Evolutionary conservation across 2,329 filamentous ascomycete species (phyloP).

Genomic region (Huntiella bhutanensis): DNA sequence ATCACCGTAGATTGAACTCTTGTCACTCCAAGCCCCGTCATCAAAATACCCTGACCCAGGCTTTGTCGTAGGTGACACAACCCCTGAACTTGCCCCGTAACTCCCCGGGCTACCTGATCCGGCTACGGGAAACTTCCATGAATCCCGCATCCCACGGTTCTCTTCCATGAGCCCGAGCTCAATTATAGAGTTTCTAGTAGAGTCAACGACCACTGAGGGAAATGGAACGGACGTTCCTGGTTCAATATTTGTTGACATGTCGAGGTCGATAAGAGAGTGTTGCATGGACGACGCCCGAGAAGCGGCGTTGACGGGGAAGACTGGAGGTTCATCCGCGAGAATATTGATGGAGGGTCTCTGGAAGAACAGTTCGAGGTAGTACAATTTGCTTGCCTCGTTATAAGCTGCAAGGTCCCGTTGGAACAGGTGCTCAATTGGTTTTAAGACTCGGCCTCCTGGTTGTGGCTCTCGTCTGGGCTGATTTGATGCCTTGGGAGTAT

Average conservation of each 20-base stretch:
- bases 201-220: not conserved
- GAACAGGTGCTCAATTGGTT: constrained; percentile 44
- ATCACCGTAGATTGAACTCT: too few species aligned
- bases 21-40: too few species aligned
- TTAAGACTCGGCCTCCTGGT: constrained; percentile 23
- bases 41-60: too few species aligned
- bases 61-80: too few species aligned
- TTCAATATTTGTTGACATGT: constrained; percentile 31
- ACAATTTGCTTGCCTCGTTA: constrained; percentile 41
- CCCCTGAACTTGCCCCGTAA: too few species aligned
- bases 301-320: constrained; percentile 23
- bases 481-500: not conserved
- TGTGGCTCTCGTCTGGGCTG: not conserved
- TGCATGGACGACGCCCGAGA: constrained; percentile 32
- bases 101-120: too few species aligned
- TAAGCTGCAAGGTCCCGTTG: constrained; percentile 48
- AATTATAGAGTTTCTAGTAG: too few species aligned
- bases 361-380: constrained; percentile 24
- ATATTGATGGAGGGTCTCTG: constrained; percentile 19
- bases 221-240: not conserved
- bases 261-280: constrained; percentile 46
- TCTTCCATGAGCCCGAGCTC: too few species aligned
- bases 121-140: too few species aligned
- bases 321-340: constrained; percentile 19
- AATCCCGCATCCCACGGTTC: too few species aligned